These are phyloP conservation scores for Yamadazyma jaroonii DNA, from an alignment of 1,139 yeast species.

Conservation along the genomic window DNA sequence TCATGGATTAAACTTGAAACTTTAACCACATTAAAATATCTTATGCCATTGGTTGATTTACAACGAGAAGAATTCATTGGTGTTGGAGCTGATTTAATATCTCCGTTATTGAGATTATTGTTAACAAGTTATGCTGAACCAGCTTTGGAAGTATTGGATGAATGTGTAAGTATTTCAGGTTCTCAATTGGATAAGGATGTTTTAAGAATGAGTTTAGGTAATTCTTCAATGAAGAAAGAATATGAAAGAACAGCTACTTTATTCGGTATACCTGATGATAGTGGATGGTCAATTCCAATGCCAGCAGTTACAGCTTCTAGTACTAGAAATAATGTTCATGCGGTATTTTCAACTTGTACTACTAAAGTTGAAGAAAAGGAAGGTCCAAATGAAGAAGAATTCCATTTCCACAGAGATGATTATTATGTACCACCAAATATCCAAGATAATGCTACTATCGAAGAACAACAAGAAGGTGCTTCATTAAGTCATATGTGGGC, in stretches of 20 bases:
- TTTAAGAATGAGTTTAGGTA: slow-evolving; percentile 87
- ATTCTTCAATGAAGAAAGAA: slow-evolving; percentile 71
- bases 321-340: slow-evolving; percentile 90
- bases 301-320: slow-evolving; percentile 86
- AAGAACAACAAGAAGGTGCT: slow-evolving; percentile 68
- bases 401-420: slow-evolving; percentile 69
- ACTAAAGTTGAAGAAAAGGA: slow-evolving; percentile 30
- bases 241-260: slow-evolving; percentile 84
- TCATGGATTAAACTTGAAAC: slow-evolving; percentile 82
- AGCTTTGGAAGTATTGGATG: slow-evolving; percentile 87
- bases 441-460: slow-evolving; percentile 41
- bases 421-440: slow-evolving; percentile 43
- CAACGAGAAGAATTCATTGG: slow-evolving; percentile 79
- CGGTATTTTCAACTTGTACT: slow-evolving; percentile 85
- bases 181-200: slow-evolving; percentile 89
- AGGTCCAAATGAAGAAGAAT: slow-evolving; percentile 35
- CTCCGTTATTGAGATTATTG: slow-evolving; percentile 80
- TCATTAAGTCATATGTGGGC: slow-evolving; percentile 95
- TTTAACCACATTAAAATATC: slow-evolving; percentile 66
- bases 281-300: slow-evolving; percentile 98
- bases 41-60: slow-evolving; percentile 77
- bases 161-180: slow-evolving; percentile 81
- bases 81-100: slow-evolving; percentile 91
- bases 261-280: slow-evolving; percentile 95
- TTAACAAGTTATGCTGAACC: slow-evolving; percentile 85